Percentiles rank a stretch among this genome's conserved stretches.
Conservation (phyloP, 306 rosid genomes). For the Quercus mongolica region DNA sequence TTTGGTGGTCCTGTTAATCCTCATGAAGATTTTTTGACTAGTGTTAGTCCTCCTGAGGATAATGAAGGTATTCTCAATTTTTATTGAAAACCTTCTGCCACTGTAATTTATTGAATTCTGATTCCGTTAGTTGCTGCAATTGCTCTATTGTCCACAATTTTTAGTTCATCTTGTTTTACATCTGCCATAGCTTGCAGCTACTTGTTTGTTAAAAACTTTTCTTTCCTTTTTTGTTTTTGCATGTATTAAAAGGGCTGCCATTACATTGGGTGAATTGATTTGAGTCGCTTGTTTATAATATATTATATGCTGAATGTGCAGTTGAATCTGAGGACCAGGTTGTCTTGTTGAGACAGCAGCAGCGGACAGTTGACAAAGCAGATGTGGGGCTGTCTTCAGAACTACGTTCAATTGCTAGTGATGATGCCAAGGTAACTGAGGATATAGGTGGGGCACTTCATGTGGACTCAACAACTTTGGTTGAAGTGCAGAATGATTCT, state of each 20-base stretch:
- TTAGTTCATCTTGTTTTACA: neutral
- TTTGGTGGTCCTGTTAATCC: neutral
- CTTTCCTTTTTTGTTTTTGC: neutral
- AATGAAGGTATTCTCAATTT: neutral
- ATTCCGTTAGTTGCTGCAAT: neutral
- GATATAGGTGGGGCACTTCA: conserved; percentile 4
- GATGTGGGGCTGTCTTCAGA: conserved; percentile 13
- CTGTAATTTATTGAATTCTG: neutral
- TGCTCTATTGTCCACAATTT: neutral
- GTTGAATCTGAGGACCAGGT: conserved; percentile 31
- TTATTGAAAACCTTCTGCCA: neutral
- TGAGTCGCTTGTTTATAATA: conserved; percentile 5
- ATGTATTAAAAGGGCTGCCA: neutral
- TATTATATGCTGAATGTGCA: conserved; percentile 29
- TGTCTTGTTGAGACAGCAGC: conserved; percentile 14
- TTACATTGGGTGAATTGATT: conserved; percentile 16
- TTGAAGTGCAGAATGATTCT: conserved; percentile 21
- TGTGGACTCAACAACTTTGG: conserved; percentile 14
- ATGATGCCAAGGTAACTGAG: conserved; percentile 4
- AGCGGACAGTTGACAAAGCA: conserved; percentile 15
- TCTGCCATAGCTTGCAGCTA: neutral
- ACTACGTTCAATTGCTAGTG: conserved; percentile 14
- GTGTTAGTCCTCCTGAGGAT: conserved; percentile 14
- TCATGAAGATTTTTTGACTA: conserved; percentile 1
- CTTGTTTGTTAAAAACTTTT: neutral